These are phyloP conservation scores for Alnus glutinosa DNA, from an alignment of 306 rosid species.

Conservation along the genomic window DNA sequence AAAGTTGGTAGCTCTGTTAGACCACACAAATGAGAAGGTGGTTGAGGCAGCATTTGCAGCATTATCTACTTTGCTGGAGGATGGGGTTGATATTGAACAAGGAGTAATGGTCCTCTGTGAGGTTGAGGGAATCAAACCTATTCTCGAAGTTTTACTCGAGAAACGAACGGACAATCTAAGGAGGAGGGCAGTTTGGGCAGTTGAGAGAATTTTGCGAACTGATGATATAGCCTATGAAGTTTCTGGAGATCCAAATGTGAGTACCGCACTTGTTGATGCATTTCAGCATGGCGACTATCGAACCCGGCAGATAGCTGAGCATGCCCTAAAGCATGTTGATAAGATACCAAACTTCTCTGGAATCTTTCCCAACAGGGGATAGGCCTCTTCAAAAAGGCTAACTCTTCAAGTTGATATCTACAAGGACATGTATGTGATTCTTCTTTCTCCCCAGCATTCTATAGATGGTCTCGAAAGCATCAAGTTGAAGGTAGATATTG, in stretches of 20 bases:
- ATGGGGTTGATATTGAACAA: conserved; percentile 79
- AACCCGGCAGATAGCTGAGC: conserved; percentile 94
- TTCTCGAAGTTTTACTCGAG: conserved; percentile 79
- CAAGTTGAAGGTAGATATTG: conserved; percentile 42
- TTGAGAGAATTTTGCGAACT: conserved; percentile 82
- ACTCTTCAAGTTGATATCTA: conserved; percentile 15
- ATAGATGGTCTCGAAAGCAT: conserved; percentile 46
- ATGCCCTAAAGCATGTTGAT: conserved; percentile 90
- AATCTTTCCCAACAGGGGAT: conserved; percentile 67
- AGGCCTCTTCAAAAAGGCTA: conserved; percentile 29
- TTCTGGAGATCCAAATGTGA: conserved; percentile 81
- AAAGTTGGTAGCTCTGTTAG: conserved; percentile 82
- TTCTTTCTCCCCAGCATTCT: conserved; percentile 24
- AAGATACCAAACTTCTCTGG: conserved; percentile 98
- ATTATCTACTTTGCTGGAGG: conserved; percentile 78
- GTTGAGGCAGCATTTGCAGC: conserved; percentile 97
- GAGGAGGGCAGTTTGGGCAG: conserved; percentile 93
- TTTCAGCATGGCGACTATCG: conserved; percentile 93
- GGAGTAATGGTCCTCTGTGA: conserved; percentile 76
- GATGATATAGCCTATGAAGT: conserved; percentile 78
- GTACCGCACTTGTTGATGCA: conserved; percentile 96
- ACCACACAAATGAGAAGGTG: conserved; percentile 86
- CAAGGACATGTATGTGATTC: conserved; percentile 41
- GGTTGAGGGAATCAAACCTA: conserved; percentile 74
- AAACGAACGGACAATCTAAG: conserved; percentile 76